Conservation (phyloP, 2,329 filamentous ascomycete species). For the Fusarium sp. region DNA sequence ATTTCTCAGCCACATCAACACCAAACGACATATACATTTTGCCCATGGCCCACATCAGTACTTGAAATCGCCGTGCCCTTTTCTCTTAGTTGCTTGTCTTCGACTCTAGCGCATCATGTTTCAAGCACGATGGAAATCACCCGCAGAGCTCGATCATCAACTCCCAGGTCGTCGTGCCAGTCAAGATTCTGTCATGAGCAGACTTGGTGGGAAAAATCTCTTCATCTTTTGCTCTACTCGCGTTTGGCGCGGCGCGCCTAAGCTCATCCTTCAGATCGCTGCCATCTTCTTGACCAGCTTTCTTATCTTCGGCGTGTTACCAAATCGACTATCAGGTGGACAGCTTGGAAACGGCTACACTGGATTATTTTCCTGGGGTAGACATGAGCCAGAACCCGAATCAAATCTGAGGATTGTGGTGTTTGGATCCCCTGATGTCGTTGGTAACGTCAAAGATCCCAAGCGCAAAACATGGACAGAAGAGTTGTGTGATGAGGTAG, state of each 20-base stretch:
- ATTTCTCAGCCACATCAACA: not conserved
- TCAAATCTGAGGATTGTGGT: conserved; percentile 61
- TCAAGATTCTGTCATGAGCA: conserved; percentile 38
- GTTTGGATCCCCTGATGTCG: conserved; percentile 62
- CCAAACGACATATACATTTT: conserved; percentile 8
- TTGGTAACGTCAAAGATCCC: conserved; percentile 53
- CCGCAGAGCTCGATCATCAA: conserved; percentile 40
- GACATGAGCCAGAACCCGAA: conserved; percentile 39
- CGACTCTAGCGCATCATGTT: conserved; percentile 33
- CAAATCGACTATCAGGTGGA: conserved; percentile 39
- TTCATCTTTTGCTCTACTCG: conserved; percentile 56
- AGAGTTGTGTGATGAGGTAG: conserved; percentile 61
- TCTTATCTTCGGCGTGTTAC: conserved; percentile 45
- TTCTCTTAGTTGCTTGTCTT: not conserved
- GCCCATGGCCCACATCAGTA: not conserved
- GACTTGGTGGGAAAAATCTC: conserved; percentile 46
- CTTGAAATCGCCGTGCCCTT: not conserved
- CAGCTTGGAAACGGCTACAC: conserved; percentile 41
- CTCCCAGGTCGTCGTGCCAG: conserved; percentile 24
- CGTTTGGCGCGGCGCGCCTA: conserved; percentile 53
- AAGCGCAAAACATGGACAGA: conserved; percentile 59
- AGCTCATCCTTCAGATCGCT: conserved; percentile 46
- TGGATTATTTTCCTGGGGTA: conserved; percentile 37
- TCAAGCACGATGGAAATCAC: conserved; percentile 40
- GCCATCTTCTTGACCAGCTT: conserved; percentile 45